These are phyloP conservation scores for Avena atlantica DNA, from an alignment of 176 grass and related monocot species.

Conservation along the genomic window DNA sequence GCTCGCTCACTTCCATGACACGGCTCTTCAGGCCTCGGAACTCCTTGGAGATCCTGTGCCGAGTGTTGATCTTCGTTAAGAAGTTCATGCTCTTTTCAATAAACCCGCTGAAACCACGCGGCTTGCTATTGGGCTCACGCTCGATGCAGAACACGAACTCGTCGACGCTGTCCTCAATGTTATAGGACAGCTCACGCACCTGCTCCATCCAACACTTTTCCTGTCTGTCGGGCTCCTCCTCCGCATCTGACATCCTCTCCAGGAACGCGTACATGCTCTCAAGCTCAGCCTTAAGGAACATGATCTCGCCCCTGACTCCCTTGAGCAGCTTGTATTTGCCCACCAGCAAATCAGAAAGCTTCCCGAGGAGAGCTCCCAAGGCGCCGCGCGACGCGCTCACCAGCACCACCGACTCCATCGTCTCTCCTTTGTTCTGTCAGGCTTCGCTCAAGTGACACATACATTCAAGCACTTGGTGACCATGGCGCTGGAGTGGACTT, in stretches of 20 bases:
- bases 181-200: no score
- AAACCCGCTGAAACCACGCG: not conserved
- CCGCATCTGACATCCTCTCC: no score
- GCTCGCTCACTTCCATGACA: slow-evolving; percentile 17
- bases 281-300: no score
- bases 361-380: not conserved
- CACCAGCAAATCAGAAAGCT: not conserved
- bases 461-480: not conserved
- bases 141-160: not conserved
- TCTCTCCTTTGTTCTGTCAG: not conserved
- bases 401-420: not conserved
- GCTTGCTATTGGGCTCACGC: not conserved
- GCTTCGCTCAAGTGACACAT: not conserved
- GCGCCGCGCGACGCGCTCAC: not conserved
- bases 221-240: no score
- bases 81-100: not conserved
- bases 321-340: no score
- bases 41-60: not conserved
- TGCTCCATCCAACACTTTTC: no score
- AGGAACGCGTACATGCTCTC: no score
- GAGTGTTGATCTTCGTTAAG: not conserved
- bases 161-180: no score
- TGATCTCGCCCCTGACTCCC: no score
- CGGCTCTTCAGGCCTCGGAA: not conserved
- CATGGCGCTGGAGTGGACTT: not conserved